A percentile compares a stretch with the other conserved stretches of the same genome.
These are phyloP conservation scores for Ophioceras dolichostomum DNA, from an alignment of 2,329 filamentous ascomycete genomes.

Conservation along the genomic window DNA sequence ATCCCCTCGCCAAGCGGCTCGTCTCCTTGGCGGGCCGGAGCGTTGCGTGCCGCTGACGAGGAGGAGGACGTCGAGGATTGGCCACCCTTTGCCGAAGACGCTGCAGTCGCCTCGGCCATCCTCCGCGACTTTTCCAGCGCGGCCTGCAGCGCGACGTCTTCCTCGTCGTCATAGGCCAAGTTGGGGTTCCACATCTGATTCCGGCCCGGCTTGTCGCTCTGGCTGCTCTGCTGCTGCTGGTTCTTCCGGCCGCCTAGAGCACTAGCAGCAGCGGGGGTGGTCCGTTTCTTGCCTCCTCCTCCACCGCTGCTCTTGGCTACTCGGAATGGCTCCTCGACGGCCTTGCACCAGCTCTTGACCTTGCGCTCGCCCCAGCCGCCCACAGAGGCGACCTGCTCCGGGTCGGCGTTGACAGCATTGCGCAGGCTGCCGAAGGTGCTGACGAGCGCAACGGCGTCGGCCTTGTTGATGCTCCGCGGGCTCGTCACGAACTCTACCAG, in stretches of 20 bases:
- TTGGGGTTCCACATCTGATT: slow-evolving; percentile 25
- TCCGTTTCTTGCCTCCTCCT: slow-evolving; percentile 12
- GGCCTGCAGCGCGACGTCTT: slow-evolving; percentile 35
- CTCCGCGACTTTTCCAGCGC: slow-evolving; percentile 33
- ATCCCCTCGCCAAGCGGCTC: slow-evolving; percentile 43
- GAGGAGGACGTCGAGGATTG: too few relatives aligned
- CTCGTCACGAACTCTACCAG: slow-evolving; percentile 89
- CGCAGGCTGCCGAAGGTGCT: slow-evolving; percentile 84
- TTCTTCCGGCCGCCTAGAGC: slow-evolving; percentile 20
- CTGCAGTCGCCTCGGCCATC: slow-evolving; percentile 13
- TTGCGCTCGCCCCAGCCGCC: slow-evolving; percentile 94
- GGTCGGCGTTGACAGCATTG: slow-evolving; percentile 74
- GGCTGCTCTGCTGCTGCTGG: not conserved
- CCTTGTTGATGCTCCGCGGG: slow-evolving; percentile 84
- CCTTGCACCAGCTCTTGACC: slow-evolving; percentile 71
- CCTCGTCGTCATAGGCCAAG: slow-evolving; percentile 26
- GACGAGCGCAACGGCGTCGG: slow-evolving; percentile 81
- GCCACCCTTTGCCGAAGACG: slow-evolving; percentile 4
- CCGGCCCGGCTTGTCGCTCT: slow-evolving; percentile 13
- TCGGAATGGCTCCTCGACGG: slow-evolving; percentile 76
- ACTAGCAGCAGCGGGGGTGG: not conserved
- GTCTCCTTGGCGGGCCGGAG: slow-evolving; percentile 16
- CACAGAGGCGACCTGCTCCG: slow-evolving; percentile 76
- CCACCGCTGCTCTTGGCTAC: slow-evolving; percentile 50
- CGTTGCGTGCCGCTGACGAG: too few relatives aligned